A percentile compares a stretch with the other conserved stretches of the same genome.
Conservation (phyloP, 306 rosid species). For the Quercus gilva region DNA sequence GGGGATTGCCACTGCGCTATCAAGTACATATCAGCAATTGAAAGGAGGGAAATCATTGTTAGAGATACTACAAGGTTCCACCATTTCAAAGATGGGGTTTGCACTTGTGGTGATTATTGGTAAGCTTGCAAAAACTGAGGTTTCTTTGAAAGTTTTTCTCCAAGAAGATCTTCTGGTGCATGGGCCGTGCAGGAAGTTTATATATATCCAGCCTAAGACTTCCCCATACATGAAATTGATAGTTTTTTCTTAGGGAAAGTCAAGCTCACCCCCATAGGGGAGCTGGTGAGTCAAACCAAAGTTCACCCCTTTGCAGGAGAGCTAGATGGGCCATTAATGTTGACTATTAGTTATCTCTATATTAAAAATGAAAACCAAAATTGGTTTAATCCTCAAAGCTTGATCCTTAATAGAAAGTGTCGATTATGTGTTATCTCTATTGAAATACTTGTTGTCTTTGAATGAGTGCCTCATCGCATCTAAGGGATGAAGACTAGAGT, state of each 20-base stretch:
- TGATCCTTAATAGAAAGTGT: too few species aligned
- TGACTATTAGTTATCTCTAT: too few species aligned
- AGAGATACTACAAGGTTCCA: slow-evolving; percentile 87
- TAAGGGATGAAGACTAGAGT: too few species aligned
- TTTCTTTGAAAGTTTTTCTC: not conserved
- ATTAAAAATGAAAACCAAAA: too few species aligned
- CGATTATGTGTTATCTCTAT: too few species aligned
- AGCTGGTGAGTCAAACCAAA: too few species aligned
- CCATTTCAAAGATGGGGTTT: slow-evolving; percentile 73
- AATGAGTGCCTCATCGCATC: too few species aligned
- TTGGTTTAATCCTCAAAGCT: too few species aligned
- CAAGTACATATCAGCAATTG: slow-evolving; percentile 78
- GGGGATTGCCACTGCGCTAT: slow-evolving; percentile 86
- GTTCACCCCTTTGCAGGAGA: too few species aligned
- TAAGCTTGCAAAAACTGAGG: slow-evolving; percentile 12
- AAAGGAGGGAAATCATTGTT: slow-evolving; percentile 71
- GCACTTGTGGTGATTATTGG: slow-evolving; percentile 89
- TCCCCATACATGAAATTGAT: not conserved
- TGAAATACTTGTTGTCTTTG: too few species aligned
- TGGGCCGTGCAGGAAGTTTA: not conserved
- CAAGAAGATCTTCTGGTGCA: not conserved
- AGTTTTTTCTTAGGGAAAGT: not conserved
- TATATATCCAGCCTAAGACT: not conserved
- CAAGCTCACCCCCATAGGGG: not conserved
- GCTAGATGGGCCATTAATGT: too few species aligned